Evolutionary conservation across 2,329 filamentous ascomycete species (phyloP), one percentile per base, ranked within the genome.

Genomic region (Huntiella omanensis): DNA sequence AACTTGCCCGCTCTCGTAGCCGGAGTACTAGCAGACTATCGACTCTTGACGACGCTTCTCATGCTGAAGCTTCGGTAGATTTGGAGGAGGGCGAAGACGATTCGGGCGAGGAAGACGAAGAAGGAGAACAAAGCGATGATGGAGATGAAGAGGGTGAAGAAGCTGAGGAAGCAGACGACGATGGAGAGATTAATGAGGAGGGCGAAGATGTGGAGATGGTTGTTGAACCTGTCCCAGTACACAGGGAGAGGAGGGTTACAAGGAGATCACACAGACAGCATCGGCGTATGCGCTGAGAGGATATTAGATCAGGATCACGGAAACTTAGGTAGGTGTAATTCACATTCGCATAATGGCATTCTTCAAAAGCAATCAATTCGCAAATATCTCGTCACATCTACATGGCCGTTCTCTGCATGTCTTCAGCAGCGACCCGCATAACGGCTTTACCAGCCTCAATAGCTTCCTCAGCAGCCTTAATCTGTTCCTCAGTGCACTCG

Each of bases 41-140:
- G 22, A 28, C 22, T 28, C 22, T 28, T 28, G 22, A 28, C 22
- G 22, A 28, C 22, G 22, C 6, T 28, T 28, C 22, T 2, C 22
- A 7, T 28, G 22, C 2, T 16, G 11, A 32, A 4, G 17, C 17
- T 4, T 19, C 13, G 15, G 28, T 15, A 62, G 83, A 91, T 0
- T 85, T 93, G 62, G 70, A 83, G 37, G 73, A 84, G 46, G 85
- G 91, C 28, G 84, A 84, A 74, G 72, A 75, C 47, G 77, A 76
- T 52, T 78, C 75, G 40, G 73, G 67, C 12, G 78, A 79, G 54
- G 75, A 77, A 19, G 68, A 70, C 11, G 71, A 60, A 5, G 70
- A 70, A 13, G 40, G 43, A 13, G 46, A 43, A 17, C 86, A 94
- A 62, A 83, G 91, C 0, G 86, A 93, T 62, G 69, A 83, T 36